A percentile compares a stretch with the other conserved stretches of the same genome.
Conservation (phyloP, 192 early-diverging fungal species). For the Lobosporangium transversale region DNA sequence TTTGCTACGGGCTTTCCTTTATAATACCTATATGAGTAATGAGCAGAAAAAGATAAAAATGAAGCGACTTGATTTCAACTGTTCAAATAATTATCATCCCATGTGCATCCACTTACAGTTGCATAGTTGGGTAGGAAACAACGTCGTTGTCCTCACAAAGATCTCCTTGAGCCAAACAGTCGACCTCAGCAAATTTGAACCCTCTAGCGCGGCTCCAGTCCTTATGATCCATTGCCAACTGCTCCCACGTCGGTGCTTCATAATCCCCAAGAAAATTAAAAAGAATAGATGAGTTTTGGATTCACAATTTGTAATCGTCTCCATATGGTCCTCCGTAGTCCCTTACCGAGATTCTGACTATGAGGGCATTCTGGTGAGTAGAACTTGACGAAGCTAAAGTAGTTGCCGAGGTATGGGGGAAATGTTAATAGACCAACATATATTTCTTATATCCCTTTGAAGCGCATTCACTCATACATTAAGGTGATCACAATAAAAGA, state of each 20-base stretch:
- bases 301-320: too few relatives aligned
- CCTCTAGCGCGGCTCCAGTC: slow-evolving; percentile 50
- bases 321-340: too few relatives aligned
- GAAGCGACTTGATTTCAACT: too few relatives aligned
- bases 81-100: too few relatives aligned
- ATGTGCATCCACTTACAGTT: slow-evolving; percentile 19
- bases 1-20: slow-evolving; percentile 36
- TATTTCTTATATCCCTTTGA: too few relatives aligned
- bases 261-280: too few relatives aligned
- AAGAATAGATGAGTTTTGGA: too few relatives aligned
- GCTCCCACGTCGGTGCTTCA: slow-evolving; percentile 61
- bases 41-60: not conserved
- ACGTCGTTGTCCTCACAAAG: slow-evolving; percentile 44
- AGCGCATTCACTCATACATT: too few relatives aligned
- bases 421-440: too few relatives aligned
- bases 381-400: slow-evolving; percentile 82
- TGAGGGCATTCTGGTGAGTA: slow-evolving; percentile 90
- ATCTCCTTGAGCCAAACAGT: slow-evolving; percentile 61
- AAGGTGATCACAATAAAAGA: not conserved
- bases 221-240: slow-evolving; percentile 55
- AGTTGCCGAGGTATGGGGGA: too few relatives aligned
- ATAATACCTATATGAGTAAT: slow-evolving; percentile 16
- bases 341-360: slow-evolving; percentile 78
- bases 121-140: slow-evolving; percentile 35
- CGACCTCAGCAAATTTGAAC: slow-evolving; percentile 74